Evolutionary conservation across 768 basidiomycete species (phyloP).

Genomic region (Russula brevipes): DNA sequence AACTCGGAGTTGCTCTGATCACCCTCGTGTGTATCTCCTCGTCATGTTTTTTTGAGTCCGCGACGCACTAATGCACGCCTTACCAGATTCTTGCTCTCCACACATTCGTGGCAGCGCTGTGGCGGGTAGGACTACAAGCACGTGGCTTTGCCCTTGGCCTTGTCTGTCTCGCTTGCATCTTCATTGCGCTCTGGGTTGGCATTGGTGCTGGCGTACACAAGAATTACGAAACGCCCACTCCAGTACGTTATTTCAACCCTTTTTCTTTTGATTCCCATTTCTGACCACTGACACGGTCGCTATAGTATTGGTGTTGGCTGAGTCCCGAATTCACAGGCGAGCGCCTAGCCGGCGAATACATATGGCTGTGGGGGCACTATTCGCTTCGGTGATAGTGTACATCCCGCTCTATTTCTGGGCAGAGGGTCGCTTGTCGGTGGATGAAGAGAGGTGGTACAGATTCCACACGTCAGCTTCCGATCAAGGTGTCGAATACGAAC

Average conservation of each 20-base stretch:
- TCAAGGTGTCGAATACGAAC: background rate
- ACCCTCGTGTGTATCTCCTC: conserved; percentile 35
- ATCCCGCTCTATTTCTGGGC: conserved; percentile 37
- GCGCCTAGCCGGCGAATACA: conserved; percentile 40
- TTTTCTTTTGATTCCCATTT: background rate
- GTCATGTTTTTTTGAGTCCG: background rate
- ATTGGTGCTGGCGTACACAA: conserved; percentile 28
- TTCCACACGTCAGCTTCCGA: conserved; percentile 25
- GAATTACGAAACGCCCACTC: conserved; percentile 35
- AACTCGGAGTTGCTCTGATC: conserved; percentile 39
- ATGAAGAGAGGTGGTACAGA: conserved; percentile 35
- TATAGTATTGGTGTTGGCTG: conserved; percentile 43
- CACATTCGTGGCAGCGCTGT: conserved; percentile 38
- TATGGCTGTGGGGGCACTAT: conserved; percentile 44
- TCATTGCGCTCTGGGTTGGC: conserved; percentile 35
- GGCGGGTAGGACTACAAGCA: conserved; percentile 32
- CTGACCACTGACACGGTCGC: conserved; percentile 11
- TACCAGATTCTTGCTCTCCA: conserved; percentile 33
- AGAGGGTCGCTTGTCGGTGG: conserved; percentile 34
- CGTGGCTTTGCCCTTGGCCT: conserved; percentile 27
- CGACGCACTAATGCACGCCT: conserved; percentile 28
- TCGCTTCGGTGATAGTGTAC: conserved; percentile 34
- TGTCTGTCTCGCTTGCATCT: conserved; percentile 9
- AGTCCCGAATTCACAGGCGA: conserved; percentile 30
- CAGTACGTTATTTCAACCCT: conserved; percentile 26